phyloP scores from a whole-genome alignment of 306 rosid genomes.

The Ormosia emarginata region DNA sequence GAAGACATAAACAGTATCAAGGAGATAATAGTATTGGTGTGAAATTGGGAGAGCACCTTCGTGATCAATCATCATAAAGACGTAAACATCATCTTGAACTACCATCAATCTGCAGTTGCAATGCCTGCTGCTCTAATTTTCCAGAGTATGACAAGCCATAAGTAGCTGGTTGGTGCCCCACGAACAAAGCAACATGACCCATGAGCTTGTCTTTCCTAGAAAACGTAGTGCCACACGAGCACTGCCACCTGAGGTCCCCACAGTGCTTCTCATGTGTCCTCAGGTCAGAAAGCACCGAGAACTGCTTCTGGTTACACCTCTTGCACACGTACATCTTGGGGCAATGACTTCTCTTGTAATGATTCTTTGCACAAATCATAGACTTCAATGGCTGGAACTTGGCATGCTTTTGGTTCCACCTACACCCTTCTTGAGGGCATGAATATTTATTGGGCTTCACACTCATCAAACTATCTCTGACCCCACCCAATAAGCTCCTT shows the following conservation, averaged over 20 bases:
- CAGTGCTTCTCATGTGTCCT: constrained; percentile 96
- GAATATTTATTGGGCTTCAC: constrained; percentile 62
- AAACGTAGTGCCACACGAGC: constrained; percentile 90
- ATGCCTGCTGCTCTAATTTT: constrained; percentile 11
- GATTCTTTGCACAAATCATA: constrained; percentile 89
- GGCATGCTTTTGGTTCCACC: constrained; percentile 78
- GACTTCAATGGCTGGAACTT: constrained; percentile 94
- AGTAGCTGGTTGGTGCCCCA: constrained; percentile 55
- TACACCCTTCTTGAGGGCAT: constrained; percentile 88
- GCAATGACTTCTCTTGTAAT: constrained; percentile 90
- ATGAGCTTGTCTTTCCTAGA: constrained; percentile 93
- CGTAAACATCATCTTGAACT: not conserved
- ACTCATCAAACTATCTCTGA: constrained; percentile 10
- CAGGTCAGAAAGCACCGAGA: constrained; percentile 86
- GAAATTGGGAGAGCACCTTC: not conserved
- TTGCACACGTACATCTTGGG: constrained; percentile 96
- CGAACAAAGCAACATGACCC: constrained; percentile 83
- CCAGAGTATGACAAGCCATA: not conserved
- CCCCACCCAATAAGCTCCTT: not conserved
- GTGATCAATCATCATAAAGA: not conserved
- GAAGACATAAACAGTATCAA: not conserved
- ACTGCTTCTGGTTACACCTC: constrained; percentile 77
- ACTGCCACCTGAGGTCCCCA: constrained; percentile 82
- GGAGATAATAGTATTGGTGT: not conserved
- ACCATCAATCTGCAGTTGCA: constrained; percentile 11